Percentiles rank a stretch among this genome's conserved stretches.
These are phyloP conservation scores for Suhomyces anneliseae DNA, from an alignment of 1,139 yeast genomes.

Conservation along the genomic window DNA sequence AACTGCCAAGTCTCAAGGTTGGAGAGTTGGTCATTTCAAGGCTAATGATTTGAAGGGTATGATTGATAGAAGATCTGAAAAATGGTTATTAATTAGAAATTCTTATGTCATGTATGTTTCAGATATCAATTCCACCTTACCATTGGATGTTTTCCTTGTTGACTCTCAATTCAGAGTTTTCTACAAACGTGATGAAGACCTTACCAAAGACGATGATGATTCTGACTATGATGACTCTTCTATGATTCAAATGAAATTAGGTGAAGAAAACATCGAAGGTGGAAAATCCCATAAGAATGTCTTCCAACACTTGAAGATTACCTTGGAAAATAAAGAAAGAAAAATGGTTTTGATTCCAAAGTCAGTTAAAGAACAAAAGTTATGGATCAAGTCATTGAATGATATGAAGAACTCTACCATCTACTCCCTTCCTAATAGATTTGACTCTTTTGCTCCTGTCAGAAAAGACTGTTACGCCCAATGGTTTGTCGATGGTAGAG, in stretches of 20 bases:
- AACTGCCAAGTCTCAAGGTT: slow-evolving; percentile 84
- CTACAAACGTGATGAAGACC: slow-evolving; percentile 43
- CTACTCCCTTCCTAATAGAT: slow-evolving; percentile 77
- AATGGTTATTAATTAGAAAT: slow-evolving; percentile 87
- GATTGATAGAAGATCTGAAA: slow-evolving; percentile 86
- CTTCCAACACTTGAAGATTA: slow-evolving; percentile 53
- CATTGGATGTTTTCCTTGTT: slow-evolving; percentile 85
- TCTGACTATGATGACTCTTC: slow-evolving; percentile 49
- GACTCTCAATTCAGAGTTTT: slow-evolving; percentile 67
- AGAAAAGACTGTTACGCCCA: slow-evolving; percentile 84
- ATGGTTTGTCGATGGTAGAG: slow-evolving; percentile 97
- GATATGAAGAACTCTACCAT: slow-evolving; percentile 66
- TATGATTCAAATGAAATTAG: slow-evolving; percentile 26
- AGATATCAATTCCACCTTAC: slow-evolving; percentile 81
- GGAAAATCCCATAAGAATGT: slow-evolving; percentile 25
- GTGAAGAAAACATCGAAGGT: slow-evolving; percentile 21
- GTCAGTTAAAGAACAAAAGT: slow-evolving; percentile 65
- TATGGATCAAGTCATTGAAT: slow-evolving; percentile 76
- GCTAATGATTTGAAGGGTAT: slow-evolving; percentile 78
- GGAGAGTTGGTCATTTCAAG: slow-evolving; percentile 91
- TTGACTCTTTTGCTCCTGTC: slow-evolving; percentile 90
- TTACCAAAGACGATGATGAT: slow-evolving; percentile 38
- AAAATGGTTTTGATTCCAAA: slow-evolving; percentile 71
- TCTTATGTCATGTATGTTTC: slow-evolving; percentile 86
- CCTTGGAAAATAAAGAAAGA: slow-evolving; percentile 78